These are phyloP conservation scores for Saccharomycopsis sp. DNA, from an alignment of 805 yeast species.

Conservation along the genomic window DNA sequence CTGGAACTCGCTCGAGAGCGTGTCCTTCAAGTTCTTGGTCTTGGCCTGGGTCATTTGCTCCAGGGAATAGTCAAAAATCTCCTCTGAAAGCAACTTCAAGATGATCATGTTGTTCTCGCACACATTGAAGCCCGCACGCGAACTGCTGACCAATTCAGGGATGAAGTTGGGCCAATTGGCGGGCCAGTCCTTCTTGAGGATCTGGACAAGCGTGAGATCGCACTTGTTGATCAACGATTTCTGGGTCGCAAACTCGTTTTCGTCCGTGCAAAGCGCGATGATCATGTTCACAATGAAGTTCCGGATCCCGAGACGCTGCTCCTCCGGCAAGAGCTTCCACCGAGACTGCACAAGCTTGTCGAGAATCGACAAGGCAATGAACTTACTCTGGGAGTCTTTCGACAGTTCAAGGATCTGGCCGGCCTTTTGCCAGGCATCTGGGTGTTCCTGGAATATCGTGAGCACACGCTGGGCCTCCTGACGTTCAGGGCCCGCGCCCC, in stretches of 20 bases:
- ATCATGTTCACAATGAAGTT: conserved; percentile 93
- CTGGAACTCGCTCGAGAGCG: conserved; percentile 85
- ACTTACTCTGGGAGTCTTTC: conserved; percentile 79
- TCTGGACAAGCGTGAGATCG: conserved; percentile 88
- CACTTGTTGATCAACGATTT: conserved; percentile 86
- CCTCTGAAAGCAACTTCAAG: conserved; percentile 83
- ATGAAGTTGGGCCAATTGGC: conserved; percentile 96
- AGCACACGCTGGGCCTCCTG: conserved; percentile 59
- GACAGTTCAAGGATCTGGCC: conserved; percentile 81
- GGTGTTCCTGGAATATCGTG: conserved; percentile 84
- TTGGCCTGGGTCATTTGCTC: conserved; percentile 97
- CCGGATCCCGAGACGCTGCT: conserved; percentile 87
- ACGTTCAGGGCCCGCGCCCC: conserved; percentile 66
- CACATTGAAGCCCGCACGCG: conserved; percentile 80
- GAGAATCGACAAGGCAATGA: conserved; percentile 82
- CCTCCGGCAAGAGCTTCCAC: conserved; percentile 89
- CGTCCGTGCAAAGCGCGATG: conserved; percentile 83
- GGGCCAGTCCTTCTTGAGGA: conserved; percentile 98
- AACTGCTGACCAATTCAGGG: conserved; percentile 83
- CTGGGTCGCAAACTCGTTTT: conserved; percentile 59
- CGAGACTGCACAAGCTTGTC: conserved; percentile 85
- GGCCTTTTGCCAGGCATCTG: conserved; percentile 92
- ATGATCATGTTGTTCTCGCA: conserved; percentile 98
- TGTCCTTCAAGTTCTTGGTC: conserved; percentile 70
- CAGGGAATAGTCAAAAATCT: conserved; percentile 91